Percentiles rank a stretch among this genome's conserved stretches.
These are phyloP conservation scores for Fusarium armeniacum DNA, from an alignment of 2,329 filamentous ascomycete genomes.

Conservation along the genomic window DNA sequence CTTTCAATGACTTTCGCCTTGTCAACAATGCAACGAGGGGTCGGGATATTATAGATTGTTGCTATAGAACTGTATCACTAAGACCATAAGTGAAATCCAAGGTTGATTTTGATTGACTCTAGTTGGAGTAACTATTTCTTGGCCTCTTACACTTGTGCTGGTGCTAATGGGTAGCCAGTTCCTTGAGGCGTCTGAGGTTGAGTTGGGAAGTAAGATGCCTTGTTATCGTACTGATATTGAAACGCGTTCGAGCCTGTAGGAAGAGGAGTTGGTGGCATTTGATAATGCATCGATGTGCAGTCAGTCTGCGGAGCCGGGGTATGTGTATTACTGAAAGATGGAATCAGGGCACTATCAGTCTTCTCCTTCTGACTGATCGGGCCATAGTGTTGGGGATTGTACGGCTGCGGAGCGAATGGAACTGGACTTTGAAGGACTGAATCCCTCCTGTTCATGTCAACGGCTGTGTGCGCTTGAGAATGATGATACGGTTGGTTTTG, in stretches of 20 bases:
- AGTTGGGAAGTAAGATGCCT: conserved; percentile 13
- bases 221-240: conserved; percentile 7
- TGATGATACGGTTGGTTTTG: neutral
- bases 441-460: conserved; percentile 9
- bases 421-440: conserved; percentile 11
- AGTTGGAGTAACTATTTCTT: no score
- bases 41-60: no score
- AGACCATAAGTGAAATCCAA: no score
- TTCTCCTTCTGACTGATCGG: conserved; percentile 10
- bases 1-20: no score
- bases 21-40: no score
- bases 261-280: conserved; percentile 18
- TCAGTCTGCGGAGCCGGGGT: neutral
- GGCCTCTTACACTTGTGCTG: neutral
- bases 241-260: neutral
- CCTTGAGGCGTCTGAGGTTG: conserved; percentile 3
- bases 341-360: neutral
- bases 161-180: neutral
- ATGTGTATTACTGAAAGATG: fast-evolving
- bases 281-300: conserved; percentile 10
- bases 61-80: no score
- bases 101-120: no score
- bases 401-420: conserved; percentile 1
- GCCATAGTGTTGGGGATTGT: conserved; percentile 36
- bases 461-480: neutral